Evolutionary conservation across 2,329 filamentous ascomycete genomes (phyloP), one percentile per base, ranked within the genome.

Genomic region (Aaosphaeria pasadenensis): DNA sequence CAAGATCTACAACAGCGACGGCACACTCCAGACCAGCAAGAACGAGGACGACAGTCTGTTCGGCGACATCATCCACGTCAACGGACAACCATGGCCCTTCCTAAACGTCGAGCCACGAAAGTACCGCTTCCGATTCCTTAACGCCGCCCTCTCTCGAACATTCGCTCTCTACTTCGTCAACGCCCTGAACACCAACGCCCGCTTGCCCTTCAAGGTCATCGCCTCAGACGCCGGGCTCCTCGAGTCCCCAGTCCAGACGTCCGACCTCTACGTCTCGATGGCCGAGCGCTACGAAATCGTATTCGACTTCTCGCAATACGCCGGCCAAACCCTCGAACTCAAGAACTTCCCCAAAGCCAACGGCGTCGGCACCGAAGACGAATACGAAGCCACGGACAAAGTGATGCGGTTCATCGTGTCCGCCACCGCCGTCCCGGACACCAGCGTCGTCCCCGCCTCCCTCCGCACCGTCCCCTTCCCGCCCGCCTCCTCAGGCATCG

Each of bases 271-370:
- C 32, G 66, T 82, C 36, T 69, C 78, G 5, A 80, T 81, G 69
- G 81, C 77, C 5, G 81, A 84, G 58, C 74, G 81, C 4, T 84
- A 78, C 54, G 81, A 84, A 54, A 67, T 83, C 24, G 69, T 84
- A 13, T 64, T 84, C 47, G 81, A 84, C 63, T 84, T 84, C 55
- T 62, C 74, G 11, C 49, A 58, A 2, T 78, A 71, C 51, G 69
- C 69, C 1, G 77, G 77, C 38, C 69, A 80, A 58, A 79, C 77
- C 50, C 61, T 83, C 50, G 73, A 70, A 4, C 54, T 77, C 39
- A 68, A 60, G 42, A 78, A 78, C 52, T 7, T 40, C 24, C 39
- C 17, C 11, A 17, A 40, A 24, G 68, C 69, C 17, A 65, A 66
- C 29, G 67, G 69, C 4, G 61, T 77, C 38, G 72, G 71, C 7